These are phyloP conservation scores for Malassezia restricta DNA, from an alignment of 1,284 basidiomycete genomes.

Conservation along the genomic window DNA sequence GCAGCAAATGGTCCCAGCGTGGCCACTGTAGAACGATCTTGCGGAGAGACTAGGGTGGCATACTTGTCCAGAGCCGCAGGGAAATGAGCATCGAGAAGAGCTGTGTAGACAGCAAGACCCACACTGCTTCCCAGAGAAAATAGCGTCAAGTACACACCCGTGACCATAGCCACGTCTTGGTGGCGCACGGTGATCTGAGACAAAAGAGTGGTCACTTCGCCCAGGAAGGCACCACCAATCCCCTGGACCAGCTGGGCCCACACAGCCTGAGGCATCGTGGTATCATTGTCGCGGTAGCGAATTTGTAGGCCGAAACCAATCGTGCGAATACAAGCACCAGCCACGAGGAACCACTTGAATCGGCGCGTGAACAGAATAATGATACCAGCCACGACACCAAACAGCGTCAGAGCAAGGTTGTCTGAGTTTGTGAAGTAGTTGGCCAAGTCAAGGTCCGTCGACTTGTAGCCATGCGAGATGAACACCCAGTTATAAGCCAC, in stretches of 20 bases:
- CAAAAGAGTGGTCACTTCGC: slow-evolving; percentile 34
- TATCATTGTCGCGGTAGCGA: slow-evolving; percentile 26
- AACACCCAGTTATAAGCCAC: slow-evolving; percentile 2
- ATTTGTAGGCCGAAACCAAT: slow-evolving; percentile 43
- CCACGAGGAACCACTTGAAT: slow-evolving; percentile 37
- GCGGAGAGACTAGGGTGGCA: slow-evolving; percentile 9
- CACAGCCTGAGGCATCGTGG: slow-evolving; percentile 36
- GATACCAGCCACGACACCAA: slow-evolving; percentile 37
- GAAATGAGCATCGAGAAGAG: slow-evolving; percentile 25
- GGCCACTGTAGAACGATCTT: slow-evolving; percentile 1
- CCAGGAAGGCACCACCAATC: slow-evolving; percentile 40
- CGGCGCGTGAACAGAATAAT: slow-evolving; percentile 31
- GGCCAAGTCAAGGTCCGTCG: slow-evolving; percentile 9
- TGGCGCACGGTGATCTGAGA: slow-evolving; percentile 43
- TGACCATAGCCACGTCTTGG: slow-evolving; percentile 44
- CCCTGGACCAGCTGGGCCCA: slow-evolving; percentile 42
- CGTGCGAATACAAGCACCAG: slow-evolving; percentile 31
- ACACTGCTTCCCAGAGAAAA: slow-evolving; percentile 38
- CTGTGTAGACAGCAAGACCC: slow-evolving; percentile 32
- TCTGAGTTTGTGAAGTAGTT: slow-evolving; percentile 39
- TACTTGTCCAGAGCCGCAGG: slow-evolving; percentile 19
- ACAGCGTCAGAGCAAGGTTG: slow-evolving; percentile 33
- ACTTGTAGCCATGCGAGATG: background rate
- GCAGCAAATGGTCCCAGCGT: slow-evolving; percentile 5
- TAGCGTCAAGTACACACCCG: slow-evolving; percentile 39